Percentiles rank a stretch among this genome's conserved stretches.
Evolutionary conservation across 345 rosid species (phyloP).

Genomic region (Boechera retrofracta): DNA sequence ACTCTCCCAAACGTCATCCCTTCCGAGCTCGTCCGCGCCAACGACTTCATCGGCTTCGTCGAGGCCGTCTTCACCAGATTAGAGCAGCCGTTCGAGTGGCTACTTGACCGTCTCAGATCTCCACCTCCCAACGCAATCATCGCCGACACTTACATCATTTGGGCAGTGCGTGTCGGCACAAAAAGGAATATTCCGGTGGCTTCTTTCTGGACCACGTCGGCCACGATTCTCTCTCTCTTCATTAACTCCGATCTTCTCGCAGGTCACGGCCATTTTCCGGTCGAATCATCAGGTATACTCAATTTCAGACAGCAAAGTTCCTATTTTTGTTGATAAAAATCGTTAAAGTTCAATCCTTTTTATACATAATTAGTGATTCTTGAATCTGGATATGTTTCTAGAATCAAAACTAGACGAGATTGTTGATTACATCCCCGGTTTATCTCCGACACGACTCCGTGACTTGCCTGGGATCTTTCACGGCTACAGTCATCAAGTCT

Average conservation of each 20-base stretch:
- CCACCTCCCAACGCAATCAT: constrained; percentile 37
- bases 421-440: constrained; percentile 54
- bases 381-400: constrained; percentile 7
- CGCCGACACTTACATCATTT: constrained; percentile 40
- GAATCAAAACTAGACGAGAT: constrained; percentile 36
- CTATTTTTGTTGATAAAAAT: background rate
- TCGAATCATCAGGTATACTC: constrained; percentile 43
- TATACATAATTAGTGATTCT: background rate
- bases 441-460: constrained; percentile 40
- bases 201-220: constrained; percentile 51
- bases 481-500: constrained; percentile 17
- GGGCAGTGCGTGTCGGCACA: constrained; percentile 48
- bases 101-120: constrained; percentile 45
- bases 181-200: constrained; percentile 58
- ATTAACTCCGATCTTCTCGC: constrained; percentile 38
- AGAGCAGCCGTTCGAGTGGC: constrained; percentile 50
- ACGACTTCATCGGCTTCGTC: constrained; percentile 36
- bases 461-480: constrained; percentile 46
- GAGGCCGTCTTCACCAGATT: constrained; percentile 33
- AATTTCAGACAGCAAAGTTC: background rate
- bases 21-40: constrained; percentile 41
- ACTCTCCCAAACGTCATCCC: constrained; percentile 41
- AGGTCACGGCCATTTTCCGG: constrained; percentile 41
- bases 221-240: constrained; percentile 42
- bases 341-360: background rate